phyloP scores from a whole-genome alignment of 352 stramenopile genomes.

The Phytophthora lateralis region DNA sequence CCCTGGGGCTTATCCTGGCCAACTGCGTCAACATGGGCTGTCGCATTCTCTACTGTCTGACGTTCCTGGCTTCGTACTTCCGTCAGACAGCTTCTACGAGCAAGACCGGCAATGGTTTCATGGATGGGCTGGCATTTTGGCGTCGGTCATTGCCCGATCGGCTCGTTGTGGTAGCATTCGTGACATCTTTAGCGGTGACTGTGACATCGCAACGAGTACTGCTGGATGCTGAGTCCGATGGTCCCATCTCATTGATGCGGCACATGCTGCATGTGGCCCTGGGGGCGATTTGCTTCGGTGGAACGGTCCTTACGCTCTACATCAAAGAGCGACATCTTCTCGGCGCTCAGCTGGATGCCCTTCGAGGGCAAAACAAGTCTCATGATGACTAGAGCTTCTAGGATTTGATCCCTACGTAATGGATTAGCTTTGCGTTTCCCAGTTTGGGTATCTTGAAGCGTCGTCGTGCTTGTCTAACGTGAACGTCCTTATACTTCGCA shows the following conservation, averaged over 20 bases:
- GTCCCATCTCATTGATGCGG: conserved; percentile 23
- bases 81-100: neutral
- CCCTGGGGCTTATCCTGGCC: conserved; percentile 78
- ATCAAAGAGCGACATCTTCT: conserved; percentile 57
- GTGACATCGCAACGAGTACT: conserved; percentile 47
- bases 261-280: conserved; percentile 56
- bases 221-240: conserved; percentile 30
- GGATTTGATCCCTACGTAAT: conserved; percentile 5
- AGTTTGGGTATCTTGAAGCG: conserved; percentile 23
- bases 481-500: neutral
- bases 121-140: conserved; percentile 50
- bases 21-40: conserved; percentile 91
- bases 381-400: conserved; percentile 26
- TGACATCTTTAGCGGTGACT: conserved; percentile 45
- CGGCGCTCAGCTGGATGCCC: conserved; percentile 31
- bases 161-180: conserved; percentile 55
- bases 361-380: conserved; percentile 32
- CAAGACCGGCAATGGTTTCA: conserved; percentile 6
- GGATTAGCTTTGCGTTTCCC: conserved; percentile 9
- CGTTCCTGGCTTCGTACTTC: conserved; percentile 74
- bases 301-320: conserved; percentile 46
- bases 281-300: conserved; percentile 51
- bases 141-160: conserved; percentile 52
- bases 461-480: conserved; percentile 17
- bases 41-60: conserved; percentile 82